phyloP scores from a whole-genome alignment of 169 alveolate genomes.

The Babesia divergens region DNA sequence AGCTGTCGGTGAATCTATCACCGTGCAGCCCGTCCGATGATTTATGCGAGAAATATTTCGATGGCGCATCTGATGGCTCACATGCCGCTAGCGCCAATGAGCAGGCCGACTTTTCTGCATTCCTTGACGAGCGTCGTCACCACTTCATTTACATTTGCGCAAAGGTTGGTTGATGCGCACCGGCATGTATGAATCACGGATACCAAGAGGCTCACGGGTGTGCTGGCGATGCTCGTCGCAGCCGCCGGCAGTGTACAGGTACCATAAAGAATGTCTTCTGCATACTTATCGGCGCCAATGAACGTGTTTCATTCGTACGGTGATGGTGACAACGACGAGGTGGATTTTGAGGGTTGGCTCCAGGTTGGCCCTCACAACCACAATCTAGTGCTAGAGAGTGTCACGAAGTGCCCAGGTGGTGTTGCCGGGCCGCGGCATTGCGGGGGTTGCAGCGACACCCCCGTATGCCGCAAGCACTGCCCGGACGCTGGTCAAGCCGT shows the following conservation, averaged over 20 bases:
- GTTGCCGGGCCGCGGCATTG: neutral
- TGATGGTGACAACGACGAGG: slow-evolving; percentile 64
- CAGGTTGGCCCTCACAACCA: slow-evolving; percentile 27
- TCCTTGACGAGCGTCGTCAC: slow-evolving; percentile 9
- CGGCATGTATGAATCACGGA: slow-evolving; percentile 35
- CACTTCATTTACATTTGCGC: slow-evolving; percentile 37
- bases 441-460: slow-evolving; percentile 11
- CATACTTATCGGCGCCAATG: slow-evolving; percentile 4
- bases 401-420: slow-evolving; percentile 34
- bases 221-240: neutral
- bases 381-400: neutral
- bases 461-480: neutral
- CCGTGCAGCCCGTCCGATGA: neutral
- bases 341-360: slow-evolving; percentile 66
- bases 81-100: neutral
- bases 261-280: neutral
- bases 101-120: neutral
- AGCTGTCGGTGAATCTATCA: neutral
- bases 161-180: slow-evolving; percentile 16
- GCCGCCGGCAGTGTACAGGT: neutral
- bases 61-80: neutral
- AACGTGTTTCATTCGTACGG: slow-evolving; percentile 1
- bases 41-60: neutral
- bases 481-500: neutral
- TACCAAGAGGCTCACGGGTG: neutral